Evolutionary conservation across 176 grass and related monocot species (phyloP), one percentile per base, ranked within the genome.

Genomic region (Musa beccarii): DNA sequence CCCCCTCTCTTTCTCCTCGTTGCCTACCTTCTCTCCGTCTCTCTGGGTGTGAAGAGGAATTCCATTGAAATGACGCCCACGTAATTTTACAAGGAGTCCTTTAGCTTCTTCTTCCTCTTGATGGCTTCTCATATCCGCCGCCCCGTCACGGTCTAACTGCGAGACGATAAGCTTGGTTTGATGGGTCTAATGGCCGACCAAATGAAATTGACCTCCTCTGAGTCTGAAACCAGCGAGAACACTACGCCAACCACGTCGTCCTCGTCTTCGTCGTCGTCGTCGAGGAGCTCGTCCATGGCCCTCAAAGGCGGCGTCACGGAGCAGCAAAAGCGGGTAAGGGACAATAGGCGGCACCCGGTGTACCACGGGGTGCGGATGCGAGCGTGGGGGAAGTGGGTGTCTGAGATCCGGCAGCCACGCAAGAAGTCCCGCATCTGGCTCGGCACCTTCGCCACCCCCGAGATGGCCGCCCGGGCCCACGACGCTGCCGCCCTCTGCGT

Each of bases 361-460:
- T 75, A 75, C 73, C 73, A 54, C 55, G 73, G 73, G 15, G 73
- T 75, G 54, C 54, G 73, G 54, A 75, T 75, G 73, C 73, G 73
- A 24, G 55, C 54, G 16, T 75, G 73, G 73, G 55, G 55, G 9
- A 75, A 75, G 73, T 75, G 73, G 73, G 73, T 75, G 25, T 75
- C 73, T 54, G 73, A 75, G 73, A 75, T 75, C 73, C 53, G 73
- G 9, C 54, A 75, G 73, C 73, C 73, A 17, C 51, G 71, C 52
- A 73, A 73, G 71, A 73, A 73, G 71, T 73, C 71, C 11, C 71
- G 71, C 71, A 75, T 75, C 53, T 75, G 73, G 73, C 73, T 75
- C 16, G 73, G 73, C 22, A 75, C 73, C 54, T 75, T 75, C 54
- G 15, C 73, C 52, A 75, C 73, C 21, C 14, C 73, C 20, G 73